These are phyloP conservation scores for Claviceps arundinis DNA, from an alignment of 2,329 filamentous ascomycete genomes.

Conservation along the genomic window DNA sequence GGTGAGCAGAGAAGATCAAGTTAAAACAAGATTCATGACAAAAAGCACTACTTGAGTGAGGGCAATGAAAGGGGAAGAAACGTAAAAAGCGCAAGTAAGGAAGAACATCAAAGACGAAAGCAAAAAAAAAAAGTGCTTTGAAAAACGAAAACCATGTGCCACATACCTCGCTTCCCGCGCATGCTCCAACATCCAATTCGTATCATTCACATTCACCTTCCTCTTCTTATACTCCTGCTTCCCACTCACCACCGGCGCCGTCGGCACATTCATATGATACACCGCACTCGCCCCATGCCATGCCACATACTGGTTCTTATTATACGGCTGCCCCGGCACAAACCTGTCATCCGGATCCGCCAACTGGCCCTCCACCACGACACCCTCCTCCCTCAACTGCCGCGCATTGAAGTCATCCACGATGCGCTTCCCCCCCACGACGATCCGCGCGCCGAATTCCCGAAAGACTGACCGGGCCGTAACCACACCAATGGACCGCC, in stretches of 20 bases:
- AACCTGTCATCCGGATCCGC: slow-evolving; percentile 81
- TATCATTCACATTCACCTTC: slow-evolving; percentile 76
- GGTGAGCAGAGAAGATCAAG: no score
- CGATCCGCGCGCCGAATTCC: slow-evolving; percentile 87
- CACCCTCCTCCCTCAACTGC: slow-evolving; percentile 61
- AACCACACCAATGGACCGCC: slow-evolving; percentile 89
- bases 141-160: background rate
- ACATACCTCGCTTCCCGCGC: slow-evolving; percentile 73
- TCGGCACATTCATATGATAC: slow-evolving; percentile 72
- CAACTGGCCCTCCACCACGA: slow-evolving; percentile 66
- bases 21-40: no score
- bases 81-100: background rate
- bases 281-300: slow-evolving; percentile 96
- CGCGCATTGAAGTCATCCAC: slow-evolving; percentile 81
- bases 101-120: background rate
- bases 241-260: slow-evolving; percentile 60
- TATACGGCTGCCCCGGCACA: slow-evolving; percentile 73
- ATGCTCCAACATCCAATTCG: slow-evolving; percentile 96
- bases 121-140: background rate
- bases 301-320: slow-evolving; percentile 96
- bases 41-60: no score
- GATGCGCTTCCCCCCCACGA: slow-evolving; percentile 79
- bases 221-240: slow-evolving; percentile 75
- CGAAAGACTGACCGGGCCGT: slow-evolving; percentile 93
- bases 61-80: no score